Base-by-base conservation (phyloP, 805 yeast genomes). In the Clavispora santaluciae region DNA sequence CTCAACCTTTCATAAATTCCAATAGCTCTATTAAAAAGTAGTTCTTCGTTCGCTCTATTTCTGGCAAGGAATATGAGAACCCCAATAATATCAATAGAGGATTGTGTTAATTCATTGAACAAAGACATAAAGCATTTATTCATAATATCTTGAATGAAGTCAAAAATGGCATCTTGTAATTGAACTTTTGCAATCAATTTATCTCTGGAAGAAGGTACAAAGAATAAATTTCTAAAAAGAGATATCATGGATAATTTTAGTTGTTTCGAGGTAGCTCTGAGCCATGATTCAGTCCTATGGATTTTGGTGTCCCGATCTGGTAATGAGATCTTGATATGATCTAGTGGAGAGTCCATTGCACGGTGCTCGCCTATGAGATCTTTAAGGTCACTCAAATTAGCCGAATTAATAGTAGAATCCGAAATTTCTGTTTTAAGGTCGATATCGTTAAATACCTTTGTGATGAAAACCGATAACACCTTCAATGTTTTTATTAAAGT, bases 221-320 rank as follows among this genome's bases (percentile, higher is more conserved):
- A 42, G 8, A 66, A 41, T 3, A 67, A 34, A 22, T 53, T 46
- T 37, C 59, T 64, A 53, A 67, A 63, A 15, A 67, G 54, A 1
- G 59, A 48, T 15, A 56, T 48, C 37, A 69, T 48, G 0, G 70
- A 55, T 2, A 65, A 35, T 38, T 67, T 66, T 35, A 68, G 55
- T 46, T 67, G 69, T 36, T 59, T 61, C 1, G 71, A 55, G 2
- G 70, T 63, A 1, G 72, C 70, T 13, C 42, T 45, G 7, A 68
- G 47, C 74, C 74, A 69, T n/a, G 62, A 48, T 13, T 43, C 39
- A 3, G 56, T 51, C 35, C 66, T 42, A 30, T 49, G 54, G 4
- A 12, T 29, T n/a, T 38, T 35, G 3, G 36, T 25, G 2, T 46
- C 29, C 5, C 39, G 22, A 5, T 9, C 12, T 16, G 31, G 31